Conservation (phyloP, 495 filamentous ascomycete genomes). For the Elaphomyces granulatus region DNA sequence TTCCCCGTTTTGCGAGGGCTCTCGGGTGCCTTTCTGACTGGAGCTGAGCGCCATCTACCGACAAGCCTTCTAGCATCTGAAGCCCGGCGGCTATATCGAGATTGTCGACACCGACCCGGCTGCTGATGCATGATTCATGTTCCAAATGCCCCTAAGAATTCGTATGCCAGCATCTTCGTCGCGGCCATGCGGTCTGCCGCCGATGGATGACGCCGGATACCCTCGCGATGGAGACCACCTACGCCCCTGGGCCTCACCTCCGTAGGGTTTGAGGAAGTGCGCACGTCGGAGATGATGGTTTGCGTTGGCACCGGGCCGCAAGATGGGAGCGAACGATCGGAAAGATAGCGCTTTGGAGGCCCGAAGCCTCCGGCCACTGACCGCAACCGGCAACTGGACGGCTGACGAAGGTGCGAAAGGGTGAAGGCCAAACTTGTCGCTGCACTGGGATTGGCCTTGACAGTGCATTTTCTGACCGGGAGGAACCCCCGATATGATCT, state of each 20-base stretch:
- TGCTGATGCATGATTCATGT: conserved; percentile 17
- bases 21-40: conserved; percentile 47
- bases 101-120: conserved; percentile 27
- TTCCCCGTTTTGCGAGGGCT: conserved; percentile 47
- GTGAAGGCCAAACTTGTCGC: conserved; percentile 37
- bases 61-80: conserved; percentile 44
- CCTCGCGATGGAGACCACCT: conserved; percentile 44
- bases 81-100: conserved; percentile 52
- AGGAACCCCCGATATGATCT: no score
- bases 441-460: conserved; percentile 27
- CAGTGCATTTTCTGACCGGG: conserved; percentile 39
- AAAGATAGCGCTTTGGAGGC: conserved; percentile 60
- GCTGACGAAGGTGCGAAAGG: conserved; percentile 37
- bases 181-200: conserved; percentile 24
- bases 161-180: conserved; percentile 25
- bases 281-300: conserved; percentile 38
- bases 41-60: conserved; percentile 45
- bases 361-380: conserved; percentile 44
- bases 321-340: conserved; percentile 41
- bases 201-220: conserved; percentile 14
- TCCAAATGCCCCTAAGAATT: conserved; percentile 9
- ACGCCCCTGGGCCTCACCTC: conserved; percentile 31
- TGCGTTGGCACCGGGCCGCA: conserved; percentile 44
- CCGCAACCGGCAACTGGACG: conserved; percentile 41
- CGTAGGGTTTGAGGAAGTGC: conserved; percentile 48